Conservation (phyloP, 2,329 filamentous ascomycete genomes). For the Ophiostoma triangulosporum region DNA sequence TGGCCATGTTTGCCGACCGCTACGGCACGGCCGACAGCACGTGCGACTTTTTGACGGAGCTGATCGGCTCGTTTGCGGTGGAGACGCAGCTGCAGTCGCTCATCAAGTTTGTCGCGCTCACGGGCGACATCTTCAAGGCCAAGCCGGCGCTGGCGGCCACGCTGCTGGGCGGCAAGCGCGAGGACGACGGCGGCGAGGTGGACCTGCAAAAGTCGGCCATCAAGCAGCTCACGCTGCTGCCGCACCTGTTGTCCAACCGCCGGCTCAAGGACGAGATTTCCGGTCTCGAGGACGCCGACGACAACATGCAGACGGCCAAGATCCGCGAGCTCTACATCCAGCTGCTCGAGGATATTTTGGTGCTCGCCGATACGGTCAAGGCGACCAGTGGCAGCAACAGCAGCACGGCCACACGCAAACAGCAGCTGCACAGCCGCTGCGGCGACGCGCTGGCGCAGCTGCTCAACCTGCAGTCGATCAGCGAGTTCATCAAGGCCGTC, state of each 20-base stretch:
- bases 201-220: constrained; percentile 38
- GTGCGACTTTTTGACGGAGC: constrained; percentile 57
- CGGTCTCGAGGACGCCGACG: constrained; percentile 44
- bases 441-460: constrained; percentile 64
- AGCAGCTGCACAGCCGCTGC: constrained; percentile 41
- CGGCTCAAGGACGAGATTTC: constrained; percentile 42
- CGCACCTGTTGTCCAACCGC: constrained; percentile 43
- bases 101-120: constrained; percentile 61
- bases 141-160: constrained; percentile 61
- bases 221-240: constrained; percentile 42
- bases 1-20: constrained; percentile 82
- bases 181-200: constrained; percentile 22
- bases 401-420: constrained; percentile 14
- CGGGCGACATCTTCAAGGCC: constrained; percentile 60
- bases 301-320: constrained; percentile 53
- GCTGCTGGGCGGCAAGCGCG: constrained; percentile 50
- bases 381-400: constrained; percentile 10
- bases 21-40: constrained; percentile 67
- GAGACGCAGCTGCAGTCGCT: constrained; percentile 67
- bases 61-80: constrained; percentile 60
- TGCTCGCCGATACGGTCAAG: constrained; percentile 52
- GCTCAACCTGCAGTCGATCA: constrained; percentile 72
- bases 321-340: constrained; percentile 55
- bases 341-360: constrained; percentile 51
- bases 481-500: constrained; percentile 79